phyloP scores from a whole-genome alignment of 1,139 yeast species.

The Debaryomyces udenii region DNA sequence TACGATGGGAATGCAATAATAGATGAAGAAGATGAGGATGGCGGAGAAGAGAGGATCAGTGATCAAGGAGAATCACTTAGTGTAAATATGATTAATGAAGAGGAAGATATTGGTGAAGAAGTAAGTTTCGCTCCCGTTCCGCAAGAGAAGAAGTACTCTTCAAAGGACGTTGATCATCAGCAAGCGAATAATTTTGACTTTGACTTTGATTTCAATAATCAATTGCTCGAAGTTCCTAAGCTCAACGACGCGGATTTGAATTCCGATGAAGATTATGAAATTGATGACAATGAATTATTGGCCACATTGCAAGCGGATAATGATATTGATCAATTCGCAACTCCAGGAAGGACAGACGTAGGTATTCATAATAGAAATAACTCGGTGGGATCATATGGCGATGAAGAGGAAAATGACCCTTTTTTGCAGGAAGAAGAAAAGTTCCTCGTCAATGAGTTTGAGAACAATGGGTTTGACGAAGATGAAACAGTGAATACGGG shows the following conservation, averaged over 20 bases:
- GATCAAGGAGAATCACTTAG: slow-evolving; percentile 5
- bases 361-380: slow-evolving; percentile 28
- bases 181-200: slow-evolving; percentile 19
- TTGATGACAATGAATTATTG: slow-evolving; percentile 70
- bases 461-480: slow-evolving; percentile 52
- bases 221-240: slow-evolving; percentile 50
- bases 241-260: slow-evolving; percentile 55
- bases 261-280: slow-evolving; percentile 71
- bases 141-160: slow-evolving; percentile 10
- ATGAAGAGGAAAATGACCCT: slow-evolving; percentile 56
- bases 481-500: slow-evolving; percentile 23
- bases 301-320: slow-evolving; percentile 71
- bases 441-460: slow-evolving; percentile 51
- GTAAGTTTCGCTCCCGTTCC: slow-evolving; percentile 26
- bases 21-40: slow-evolving; percentile 24
- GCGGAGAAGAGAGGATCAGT: slow-evolving; percentile 18
- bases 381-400: slow-evolving; percentile 57
- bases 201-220: slow-evolving; percentile 43
- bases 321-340: slow-evolving; percentile 51
- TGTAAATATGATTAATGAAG: too few relatives aligned
- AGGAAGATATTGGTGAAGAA: slow-evolving; percentile 77
- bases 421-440: slow-evolving; percentile 51
- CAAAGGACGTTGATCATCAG: slow-evolving; percentile 17
- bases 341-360: slow-evolving; percentile 18
- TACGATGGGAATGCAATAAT: slow-evolving; percentile 19